Conservation (phyloP, 768 basidiomycete genomes). For the Hygrophorus pudorinus region DNA sequence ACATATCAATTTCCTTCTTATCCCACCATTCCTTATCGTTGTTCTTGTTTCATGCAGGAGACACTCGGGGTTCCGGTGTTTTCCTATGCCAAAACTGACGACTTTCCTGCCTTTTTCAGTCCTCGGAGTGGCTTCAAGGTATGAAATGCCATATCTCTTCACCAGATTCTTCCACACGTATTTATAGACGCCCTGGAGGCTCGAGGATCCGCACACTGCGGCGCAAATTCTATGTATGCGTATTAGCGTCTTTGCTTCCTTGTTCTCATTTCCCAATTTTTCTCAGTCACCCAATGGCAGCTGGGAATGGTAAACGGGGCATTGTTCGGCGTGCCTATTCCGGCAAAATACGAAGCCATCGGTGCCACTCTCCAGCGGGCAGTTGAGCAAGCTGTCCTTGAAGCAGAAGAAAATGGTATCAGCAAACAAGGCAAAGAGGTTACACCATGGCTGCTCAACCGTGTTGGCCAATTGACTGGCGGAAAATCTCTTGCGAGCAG, state of each 20-base stretch:
- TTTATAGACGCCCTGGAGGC: conserved; percentile 71
- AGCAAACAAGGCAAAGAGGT: conserved; percentile 78
- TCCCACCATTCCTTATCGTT: not conserved
- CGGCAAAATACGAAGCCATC: conserved; percentile 55
- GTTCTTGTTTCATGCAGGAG: conserved; percentile 44
- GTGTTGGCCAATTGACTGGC: conserved; percentile 71
- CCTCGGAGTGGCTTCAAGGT: conserved; percentile 77
- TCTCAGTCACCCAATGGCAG: conserved; percentile 55
- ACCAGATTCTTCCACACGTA: not conserved
- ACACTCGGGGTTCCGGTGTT: conserved; percentile 90
- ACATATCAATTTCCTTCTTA: not conserved
- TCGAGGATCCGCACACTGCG: conserved; percentile 50
- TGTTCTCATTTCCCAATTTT: not conserved
- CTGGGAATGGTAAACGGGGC: conserved; percentile 69
- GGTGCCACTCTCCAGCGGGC: conserved; percentile 64
- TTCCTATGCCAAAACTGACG: conserved; percentile 59
- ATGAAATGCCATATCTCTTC: conserved; percentile 6
- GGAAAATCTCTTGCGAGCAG: conserved; percentile 50
- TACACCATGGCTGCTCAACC: conserved; percentile 87
- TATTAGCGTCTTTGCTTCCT: conserved; percentile 14
- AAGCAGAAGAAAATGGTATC: conserved; percentile 75
- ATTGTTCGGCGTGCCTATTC: conserved; percentile 86
- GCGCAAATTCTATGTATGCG: conserved; percentile 62
- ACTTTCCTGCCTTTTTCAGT: conserved; percentile 94
- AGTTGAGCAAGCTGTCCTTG: conserved; percentile 76